Conservation (phyloP, 768 basidiomycete genomes). For the Tricholoma hemisulphureum region DNA sequence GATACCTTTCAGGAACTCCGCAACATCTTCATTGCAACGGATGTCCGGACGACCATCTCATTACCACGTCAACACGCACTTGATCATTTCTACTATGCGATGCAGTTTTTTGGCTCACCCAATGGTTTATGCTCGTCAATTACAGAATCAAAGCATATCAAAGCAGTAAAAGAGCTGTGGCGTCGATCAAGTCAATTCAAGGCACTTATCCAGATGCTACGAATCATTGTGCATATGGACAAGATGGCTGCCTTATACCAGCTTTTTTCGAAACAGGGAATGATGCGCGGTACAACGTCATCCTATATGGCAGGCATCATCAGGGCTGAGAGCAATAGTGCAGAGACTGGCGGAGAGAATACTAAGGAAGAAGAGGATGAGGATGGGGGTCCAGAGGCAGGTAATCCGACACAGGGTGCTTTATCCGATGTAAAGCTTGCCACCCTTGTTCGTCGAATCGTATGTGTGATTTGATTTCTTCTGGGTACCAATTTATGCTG, state of each 20-base stretch:
- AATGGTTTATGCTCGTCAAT: constrained; percentile 26
- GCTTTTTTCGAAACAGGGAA: neutral
- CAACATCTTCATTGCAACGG: constrained; percentile 1
- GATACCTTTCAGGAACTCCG: neutral
- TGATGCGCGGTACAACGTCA: constrained; percentile 3
- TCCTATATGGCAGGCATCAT: neutral
- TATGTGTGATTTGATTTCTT: no score
- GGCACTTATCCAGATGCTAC: neutral
- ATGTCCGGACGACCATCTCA: neutral
- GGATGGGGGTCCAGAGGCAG: neutral
- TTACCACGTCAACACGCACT: constrained; percentile 9
- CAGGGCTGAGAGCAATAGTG: neutral
- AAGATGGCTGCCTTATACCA: constrained; percentile 1
- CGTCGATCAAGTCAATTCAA: neutral
- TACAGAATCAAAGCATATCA: no score
- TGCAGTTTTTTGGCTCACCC: constrained; percentile 21
- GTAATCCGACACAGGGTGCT: neutral
- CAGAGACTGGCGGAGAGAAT: neutral
- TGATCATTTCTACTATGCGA: neutral
- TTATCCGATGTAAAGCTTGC: no score
- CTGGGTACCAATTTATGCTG: neutral
- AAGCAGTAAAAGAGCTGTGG: neutral
- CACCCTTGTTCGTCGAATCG: neutral
- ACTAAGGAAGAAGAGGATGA: neutral
- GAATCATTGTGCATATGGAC: neutral